These are phyloP conservation scores for Pythium rhizo-oryzae DNA, from an alignment of 352 stramenopile genomes.

Conservation along the genomic window DNA sequence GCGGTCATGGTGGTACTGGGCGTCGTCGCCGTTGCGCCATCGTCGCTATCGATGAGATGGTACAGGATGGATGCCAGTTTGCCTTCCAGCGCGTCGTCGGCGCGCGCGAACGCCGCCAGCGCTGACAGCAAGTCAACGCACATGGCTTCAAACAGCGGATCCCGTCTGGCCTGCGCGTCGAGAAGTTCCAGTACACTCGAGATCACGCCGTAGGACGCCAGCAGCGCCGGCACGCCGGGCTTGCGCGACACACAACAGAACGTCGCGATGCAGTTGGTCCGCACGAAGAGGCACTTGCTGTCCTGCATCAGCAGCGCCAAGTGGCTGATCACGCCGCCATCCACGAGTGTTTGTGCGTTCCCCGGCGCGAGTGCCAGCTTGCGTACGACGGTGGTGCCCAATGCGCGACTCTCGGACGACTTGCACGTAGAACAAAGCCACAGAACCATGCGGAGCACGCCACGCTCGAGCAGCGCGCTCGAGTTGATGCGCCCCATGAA, in stretches of 20 bases:
- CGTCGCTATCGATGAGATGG: slow-evolving; percentile 59
- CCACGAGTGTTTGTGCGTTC: slow-evolving; percentile 62
- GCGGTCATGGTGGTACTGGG: background rate
- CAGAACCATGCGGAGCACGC: slow-evolving; percentile 57
- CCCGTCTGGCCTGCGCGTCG: slow-evolving; percentile 24
- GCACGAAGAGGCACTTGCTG: slow-evolving; percentile 42
- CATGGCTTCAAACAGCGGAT: slow-evolving; percentile 56
- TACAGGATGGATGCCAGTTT: slow-evolving; percentile 60
- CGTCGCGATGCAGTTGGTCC: slow-evolving; percentile 70
- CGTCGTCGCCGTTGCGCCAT: slow-evolving; percentile 9
- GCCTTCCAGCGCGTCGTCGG: slow-evolving; percentile 54
- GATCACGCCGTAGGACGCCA: slow-evolving; percentile 64
- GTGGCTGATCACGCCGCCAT: slow-evolving; percentile 52
- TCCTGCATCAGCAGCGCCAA: slow-evolving; percentile 53
- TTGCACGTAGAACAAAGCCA: slow-evolving; percentile 41
- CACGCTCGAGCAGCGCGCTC: slow-evolving; percentile 44
- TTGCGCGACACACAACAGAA: slow-evolving; percentile 65
- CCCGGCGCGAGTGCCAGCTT: slow-evolving; percentile 70
- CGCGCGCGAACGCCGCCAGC: slow-evolving; percentile 59
- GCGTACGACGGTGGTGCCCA: slow-evolving; percentile 63
- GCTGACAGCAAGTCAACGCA: slow-evolving; percentile 66
- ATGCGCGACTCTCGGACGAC: slow-evolving; percentile 33
- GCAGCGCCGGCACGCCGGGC: slow-evolving; percentile 38
- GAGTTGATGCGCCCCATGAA: slow-evolving; percentile 72
- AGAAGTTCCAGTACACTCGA: slow-evolving; percentile 58